Evolutionary conservation across 1,139 yeast genomes (phyloP).

Genomic region (Blastobotrys serpentis): DNA sequence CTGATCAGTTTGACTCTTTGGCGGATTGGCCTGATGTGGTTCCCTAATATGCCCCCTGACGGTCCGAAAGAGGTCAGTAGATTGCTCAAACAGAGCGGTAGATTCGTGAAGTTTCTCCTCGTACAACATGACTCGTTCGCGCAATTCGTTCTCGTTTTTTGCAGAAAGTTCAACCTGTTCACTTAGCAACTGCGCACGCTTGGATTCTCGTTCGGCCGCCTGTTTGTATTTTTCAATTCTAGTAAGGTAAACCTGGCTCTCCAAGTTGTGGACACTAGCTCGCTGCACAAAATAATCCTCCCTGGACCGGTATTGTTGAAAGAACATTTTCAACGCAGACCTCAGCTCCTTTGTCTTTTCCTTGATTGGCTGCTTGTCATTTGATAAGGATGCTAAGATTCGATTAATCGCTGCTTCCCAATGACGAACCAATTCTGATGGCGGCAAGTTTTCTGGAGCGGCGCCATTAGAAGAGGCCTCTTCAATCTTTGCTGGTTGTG

Average conservation of each 20-base stretch:
- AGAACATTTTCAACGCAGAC: constrained; percentile 17
- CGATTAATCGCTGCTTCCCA: background rate
- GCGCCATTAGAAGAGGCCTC: background rate
- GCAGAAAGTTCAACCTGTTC: constrained; percentile 20
- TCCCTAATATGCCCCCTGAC: constrained; percentile 1
- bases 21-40: no score
- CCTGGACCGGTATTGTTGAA: constrained; percentile 22
- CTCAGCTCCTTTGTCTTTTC: background rate
- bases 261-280: constrained; percentile 21
- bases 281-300: constrained; percentile 20
- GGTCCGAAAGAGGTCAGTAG: background rate
- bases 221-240: constrained; percentile 17
- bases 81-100: constrained; percentile 3
- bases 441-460: background rate
- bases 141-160: constrained; percentile 4
- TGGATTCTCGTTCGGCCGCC: constrained; percentile 5
- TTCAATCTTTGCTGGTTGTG: background rate
- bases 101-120: background rate
- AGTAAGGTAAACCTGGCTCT: constrained; percentile 19
- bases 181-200: constrained; percentile 19
- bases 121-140: background rate
- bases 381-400: background rate
- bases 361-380: background rate
- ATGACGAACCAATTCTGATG: background rate
- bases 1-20: no score